Base-by-base conservation (phyloP, 2,329 filamentous ascomycete species). In the Botryotinia narcissicola region DNA sequence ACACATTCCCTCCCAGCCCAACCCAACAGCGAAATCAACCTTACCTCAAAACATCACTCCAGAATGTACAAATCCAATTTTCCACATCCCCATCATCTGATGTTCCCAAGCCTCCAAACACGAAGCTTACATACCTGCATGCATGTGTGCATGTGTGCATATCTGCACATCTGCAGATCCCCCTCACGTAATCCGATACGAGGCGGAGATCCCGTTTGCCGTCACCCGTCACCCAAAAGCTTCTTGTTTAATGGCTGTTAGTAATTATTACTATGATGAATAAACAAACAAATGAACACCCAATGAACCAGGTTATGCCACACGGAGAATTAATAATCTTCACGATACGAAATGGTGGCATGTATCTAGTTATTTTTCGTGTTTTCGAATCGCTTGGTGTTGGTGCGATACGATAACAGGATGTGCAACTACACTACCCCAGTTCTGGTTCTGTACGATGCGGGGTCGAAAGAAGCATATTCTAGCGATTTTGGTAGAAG, bases 101-200 rank as follows among this genome's bases (percentile, higher is more conserved):
- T 54, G n/a, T 22, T 42, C 3, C 35, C 12, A n/a, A 29, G 20
- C 3, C 8, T 20, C 32, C 42, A 46, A 71, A 71, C 57, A 71
- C 69, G 69, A 64, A 51, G 59, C 44, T 64, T 71, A 71, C 46
- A 71, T 37, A 32, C 32, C 51, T 51, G 3, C 10, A 3, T 51
- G 25, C 48, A n/a, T 54, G 2, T 14, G 3, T 51, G 25, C 48
- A n/a, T 54, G 2, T 14, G 8, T 7, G 12, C 9, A 25, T 25
- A 18, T 20, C 4, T 32, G 25, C 35, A 61, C 8, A 37, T 16
- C 22, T 40, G 64, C 32, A 67, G 64, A 67, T 29, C 46, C 22
- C 25, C 69, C 69, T 64, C 69, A 71, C 32, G 59, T 64, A 71
- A 71, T 71, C 59, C 42, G 25, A 71, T 71, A 71, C 69, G 69